Evolutionary conservation across 2,329 filamentous ascomycete species (phyloP).

Genomic region (Aspergillus aculeatinus): DNA sequence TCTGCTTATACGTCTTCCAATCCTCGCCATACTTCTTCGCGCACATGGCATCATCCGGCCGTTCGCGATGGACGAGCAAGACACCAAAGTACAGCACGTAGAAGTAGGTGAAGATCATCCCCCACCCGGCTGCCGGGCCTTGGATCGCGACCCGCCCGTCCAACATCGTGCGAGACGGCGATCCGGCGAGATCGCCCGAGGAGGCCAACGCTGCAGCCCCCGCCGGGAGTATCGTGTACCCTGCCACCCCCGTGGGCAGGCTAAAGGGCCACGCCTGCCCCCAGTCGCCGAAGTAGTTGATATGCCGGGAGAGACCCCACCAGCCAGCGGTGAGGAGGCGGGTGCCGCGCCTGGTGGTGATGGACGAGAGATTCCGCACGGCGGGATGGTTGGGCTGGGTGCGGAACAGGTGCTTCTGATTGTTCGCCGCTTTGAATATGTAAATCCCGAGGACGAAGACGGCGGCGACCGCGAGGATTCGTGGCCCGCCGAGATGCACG

Average conservation of each 20-base stretch:
- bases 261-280: constrained; percentile 84
- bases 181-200: constrained; percentile 28
- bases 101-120: constrained; percentile 84
- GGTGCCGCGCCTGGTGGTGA: constrained; percentile 76
- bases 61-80: constrained; percentile 77
- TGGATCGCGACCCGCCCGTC: constrained; percentile 26
- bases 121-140: constrained; percentile 59
- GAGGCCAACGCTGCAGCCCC: neutral
- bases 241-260: constrained; percentile 77
- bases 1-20: constrained; percentile 80
- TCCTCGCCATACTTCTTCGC: constrained; percentile 82
- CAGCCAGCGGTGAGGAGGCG: constrained; percentile 78
- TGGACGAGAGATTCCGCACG: constrained; percentile 76
- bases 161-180: constrained; percentile 48
- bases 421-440: constrained; percentile 85
- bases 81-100: constrained; percentile 87
- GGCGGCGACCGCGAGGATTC: constrained; percentile 62
- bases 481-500: constrained; percentile 66
- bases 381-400: constrained; percentile 77
- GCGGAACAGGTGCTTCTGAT: constrained; percentile 86
- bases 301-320: constrained; percentile 86
- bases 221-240: constrained; percentile 62
- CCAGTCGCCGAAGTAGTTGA: constrained; percentile 95
- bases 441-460: constrained; percentile 71
- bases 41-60: constrained; percentile 84